Evolutionary conservation across 495 filamentous ascomycete genomes (phyloP).

Genomic region (Xylaria palmicola): DNA sequence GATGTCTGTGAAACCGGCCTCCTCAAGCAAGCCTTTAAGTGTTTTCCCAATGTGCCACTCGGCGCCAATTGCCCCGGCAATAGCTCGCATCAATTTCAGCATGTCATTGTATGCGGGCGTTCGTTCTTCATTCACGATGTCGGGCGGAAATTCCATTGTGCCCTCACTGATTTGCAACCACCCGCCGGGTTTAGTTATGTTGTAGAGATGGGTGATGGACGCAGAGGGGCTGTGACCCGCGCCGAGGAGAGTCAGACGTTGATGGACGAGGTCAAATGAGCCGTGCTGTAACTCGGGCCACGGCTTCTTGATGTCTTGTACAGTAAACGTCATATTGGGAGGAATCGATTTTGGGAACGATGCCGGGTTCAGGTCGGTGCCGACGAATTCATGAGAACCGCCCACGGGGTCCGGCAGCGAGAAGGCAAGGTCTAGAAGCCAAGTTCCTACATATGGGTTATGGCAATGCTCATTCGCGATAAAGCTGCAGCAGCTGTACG

Average conservation of each 20-base stretch:
- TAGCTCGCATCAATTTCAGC: too few species aligned
- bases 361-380: neutral
- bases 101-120: too few species aligned
- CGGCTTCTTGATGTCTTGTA: neutral
- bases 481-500: too few species aligned
- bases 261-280: neutral
- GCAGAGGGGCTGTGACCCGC: neutral
- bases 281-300: neutral
- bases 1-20: too few species aligned
- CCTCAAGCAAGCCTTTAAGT: too few species aligned
- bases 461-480: neutral
- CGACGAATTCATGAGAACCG: neutral
- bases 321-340: neutral
- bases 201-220: neutral
- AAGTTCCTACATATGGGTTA: neutral
- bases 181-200: neutral
- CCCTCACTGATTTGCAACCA: too few species aligned
- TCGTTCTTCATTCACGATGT: too few species aligned
- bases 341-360: neutral
- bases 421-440: neutral
- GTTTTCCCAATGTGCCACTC: too few species aligned
- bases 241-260: neutral
- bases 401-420: neutral
- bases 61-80: too few species aligned
- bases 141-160: too few species aligned